Evolutionary conservation across 2,329 filamentous ascomycete species (phyloP), one percentile per base, ranked within the genome.

Genomic region (Clarireedia hainanense): DNA sequence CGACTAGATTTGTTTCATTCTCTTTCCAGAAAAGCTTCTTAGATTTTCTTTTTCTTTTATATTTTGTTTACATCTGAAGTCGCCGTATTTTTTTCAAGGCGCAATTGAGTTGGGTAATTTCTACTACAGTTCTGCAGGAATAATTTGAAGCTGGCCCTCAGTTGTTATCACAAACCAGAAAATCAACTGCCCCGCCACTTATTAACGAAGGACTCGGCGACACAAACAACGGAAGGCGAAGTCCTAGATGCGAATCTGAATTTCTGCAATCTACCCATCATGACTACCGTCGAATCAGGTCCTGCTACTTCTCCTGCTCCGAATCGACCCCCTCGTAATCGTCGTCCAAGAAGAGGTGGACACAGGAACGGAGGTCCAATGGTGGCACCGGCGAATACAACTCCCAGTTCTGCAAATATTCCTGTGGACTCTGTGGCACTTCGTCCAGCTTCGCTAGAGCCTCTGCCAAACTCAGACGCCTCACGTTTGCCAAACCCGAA

Each of bases 1-100:
- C 9, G 34, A 39, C 34, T 15, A 43, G 15, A 23, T 47, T 40
- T 42, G 17, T 30, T 39, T 14, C 46, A 24, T 26, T 52, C 39
- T 26, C 20, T 27, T 47, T 3, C 23, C 15, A 27, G 15, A 10
- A 47, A 47, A 15, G 24, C 15, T 47, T 27, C 14, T 7, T 45
- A 23, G n/a, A 20, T 45, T 45, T 52, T 52, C 10, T n/a, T 37
- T 52, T 52, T 27, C 7, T 36, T 26, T 42, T n/a, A 15, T 17
- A 15, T 60, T 64, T 53, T 56, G 52, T 64, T 63, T 47, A 43
- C 55, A 17, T 67, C 45, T 52, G 64, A 67, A 68, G 65, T 56
- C 65, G 64, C 65, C 65, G 56, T 67, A 68, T 68, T 67, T 67
- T 68, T 65, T 60, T 23, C 39, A 61, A 64, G 63, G 63, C 64